phyloP scores from a whole-genome alignment of 2,329 filamentous ascomycete species.

The Leptographium radiaticola region DNA sequence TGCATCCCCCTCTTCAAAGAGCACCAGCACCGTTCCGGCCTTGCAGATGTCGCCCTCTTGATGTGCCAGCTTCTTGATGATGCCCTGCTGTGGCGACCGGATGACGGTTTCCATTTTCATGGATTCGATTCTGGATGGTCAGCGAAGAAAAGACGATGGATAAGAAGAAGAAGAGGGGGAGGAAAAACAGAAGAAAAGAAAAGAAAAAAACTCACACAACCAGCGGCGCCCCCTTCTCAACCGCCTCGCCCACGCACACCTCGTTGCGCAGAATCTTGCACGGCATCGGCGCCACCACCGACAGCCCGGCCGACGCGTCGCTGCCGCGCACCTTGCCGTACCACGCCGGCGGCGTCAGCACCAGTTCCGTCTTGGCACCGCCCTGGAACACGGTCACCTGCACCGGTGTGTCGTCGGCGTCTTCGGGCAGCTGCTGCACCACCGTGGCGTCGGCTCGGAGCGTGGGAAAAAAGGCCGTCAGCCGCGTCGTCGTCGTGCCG shows the following conservation, averaged over 20 bases:
- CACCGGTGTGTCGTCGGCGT: constrained; percentile 20
- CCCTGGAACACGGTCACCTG: constrained; percentile 68
- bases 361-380: constrained; percentile 45
- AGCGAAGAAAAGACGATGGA: constrained; percentile 14
- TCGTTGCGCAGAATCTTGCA: constrained; percentile 91
- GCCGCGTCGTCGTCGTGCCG: constrained; percentile 13
- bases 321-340: constrained; percentile 75
- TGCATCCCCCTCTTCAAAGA: constrained; percentile 41
- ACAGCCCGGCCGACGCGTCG: constrained; percentile 53
- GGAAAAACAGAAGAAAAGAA: neutral
- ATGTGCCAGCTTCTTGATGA: constrained; percentile 60
- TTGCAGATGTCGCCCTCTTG: constrained; percentile 69
- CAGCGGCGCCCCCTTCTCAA: constrained; percentile 74
- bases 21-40: constrained; percentile 59
- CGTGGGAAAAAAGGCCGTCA: constrained; percentile 70
- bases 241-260: constrained; percentile 66
- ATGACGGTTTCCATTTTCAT: constrained; percentile 90
- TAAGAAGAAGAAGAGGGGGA: constrained; percentile 14
- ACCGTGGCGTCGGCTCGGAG: constrained; percentile 71
- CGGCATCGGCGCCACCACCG: constrained; percentile 87
- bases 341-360: constrained; percentile 57
- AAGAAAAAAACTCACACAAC: constrained; percentile 52
- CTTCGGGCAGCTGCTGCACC: constrained; percentile 37
- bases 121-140: constrained; percentile 52
- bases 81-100: constrained; percentile 58